Conservation (phyloP, 2,329 filamentous ascomycete species). For the Penicillium thymicola region DNA sequence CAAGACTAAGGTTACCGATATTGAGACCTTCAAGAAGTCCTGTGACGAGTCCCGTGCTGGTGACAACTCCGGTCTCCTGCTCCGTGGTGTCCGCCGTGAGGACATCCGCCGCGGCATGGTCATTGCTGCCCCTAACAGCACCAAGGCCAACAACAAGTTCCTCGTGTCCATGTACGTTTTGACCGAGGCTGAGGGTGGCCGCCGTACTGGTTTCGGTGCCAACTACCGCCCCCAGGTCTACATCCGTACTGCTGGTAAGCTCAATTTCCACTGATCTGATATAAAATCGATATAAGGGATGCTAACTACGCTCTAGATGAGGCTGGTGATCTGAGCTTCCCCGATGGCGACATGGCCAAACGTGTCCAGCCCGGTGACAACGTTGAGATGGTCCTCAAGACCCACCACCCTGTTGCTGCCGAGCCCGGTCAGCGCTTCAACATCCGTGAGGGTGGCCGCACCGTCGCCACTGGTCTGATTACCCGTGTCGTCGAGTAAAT, state of each 20-base stretch:
- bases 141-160: constrained; percentile 88
- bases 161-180: constrained; percentile 94
- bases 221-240: constrained; percentile 98
- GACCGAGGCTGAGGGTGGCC: constrained; percentile 95
- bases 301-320: constrained; percentile 48
- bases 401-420: constrained; percentile 80
- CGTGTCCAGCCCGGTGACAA: constrained; percentile 99
- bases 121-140: constrained; percentile 73
- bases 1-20: constrained; percentile 99
- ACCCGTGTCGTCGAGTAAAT: constrained; percentile 62
- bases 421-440: constrained; percentile 96
- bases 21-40: constrained; percentile 99
- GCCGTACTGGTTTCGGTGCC: constrained; percentile 90
- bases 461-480: constrained; percentile 77
- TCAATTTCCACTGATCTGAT: not conserved
- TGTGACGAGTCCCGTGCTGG: constrained; percentile 94
- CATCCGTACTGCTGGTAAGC: constrained; percentile 73
- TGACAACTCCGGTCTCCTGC: constrained; percentile 95
- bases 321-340: constrained; percentile 76
- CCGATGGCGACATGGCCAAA: constrained; percentile 73
- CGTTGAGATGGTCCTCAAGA: constrained; percentile 89
- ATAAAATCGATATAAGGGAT: constrained; percentile 30
- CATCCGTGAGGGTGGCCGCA: constrained; percentile 92
- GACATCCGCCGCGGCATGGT: constrained; percentile 96
- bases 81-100: constrained; percentile 94